Evolutionary conservation across 1,139 yeast species (phyloP), one percentile per base, ranked within the genome.

Genomic region (Sugiyamaella japonica): DNA sequence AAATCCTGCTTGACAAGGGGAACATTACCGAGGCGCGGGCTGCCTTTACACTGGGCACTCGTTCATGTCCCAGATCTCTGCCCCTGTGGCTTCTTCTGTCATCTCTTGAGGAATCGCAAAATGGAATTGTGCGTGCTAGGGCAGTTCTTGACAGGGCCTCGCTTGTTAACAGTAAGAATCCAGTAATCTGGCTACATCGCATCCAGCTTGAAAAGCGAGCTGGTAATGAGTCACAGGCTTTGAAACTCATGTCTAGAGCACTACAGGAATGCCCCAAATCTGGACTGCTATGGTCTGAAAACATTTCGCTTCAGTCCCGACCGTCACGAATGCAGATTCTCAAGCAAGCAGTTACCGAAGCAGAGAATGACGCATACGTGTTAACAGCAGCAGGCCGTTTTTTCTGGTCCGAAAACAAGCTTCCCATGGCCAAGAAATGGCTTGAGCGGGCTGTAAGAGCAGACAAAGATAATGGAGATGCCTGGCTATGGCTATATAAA

Each of bases 81-180:
- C 61, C 70, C 1, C 60, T 89, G 6, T 89, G 96, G 95, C 68
- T 81, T 1, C 59, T 72, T 2, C 66, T 83, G n/a, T 75, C 90
- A 0, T 61, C 67, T 1, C 59, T 82, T 1, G 86, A 85, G 59
- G 81, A 77, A 54, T 52, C 65, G 0, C 60, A 68, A 6, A 67
- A 77, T 6, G 73, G 73, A 0, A 73, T 77, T 7, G 78, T 85
- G 3, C 76, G 82, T 56, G 93, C 96, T 0, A 79, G 97, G 55
- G 84, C 96, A 0, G 75, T 80, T 1, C 69, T 90, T 13, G 97
- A 89, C 62, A 73, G 82, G 36, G 96, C 89, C 0, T 68, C 88
- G 2, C 62, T 83, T 13, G 73, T 75, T 32, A 79, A 79, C 55
- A 82, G 85, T 0, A 64, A 73, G 3, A 72, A 73, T 37, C 86